phyloP scores from a whole-genome alignment of 805 yeast genomes.

The Jamesozyma rosinii region DNA sequence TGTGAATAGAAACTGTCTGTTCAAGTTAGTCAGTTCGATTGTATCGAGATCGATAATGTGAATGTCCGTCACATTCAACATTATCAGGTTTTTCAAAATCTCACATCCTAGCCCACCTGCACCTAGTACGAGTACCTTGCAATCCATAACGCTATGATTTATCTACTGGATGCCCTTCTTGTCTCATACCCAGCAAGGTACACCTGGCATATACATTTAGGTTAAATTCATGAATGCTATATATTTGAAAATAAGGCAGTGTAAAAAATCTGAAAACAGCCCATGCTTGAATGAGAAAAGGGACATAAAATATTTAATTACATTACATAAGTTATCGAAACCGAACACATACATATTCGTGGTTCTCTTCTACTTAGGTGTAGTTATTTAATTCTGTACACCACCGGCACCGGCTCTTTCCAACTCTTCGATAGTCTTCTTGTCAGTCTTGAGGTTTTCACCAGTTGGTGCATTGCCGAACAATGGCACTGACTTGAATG shows the following conservation, averaged over 20 bases:
- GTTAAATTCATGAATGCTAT: too few species aligned
- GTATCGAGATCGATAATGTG: slow-evolving; percentile 89
- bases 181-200: background rate
- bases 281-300: too few species aligned
- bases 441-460: slow-evolving; percentile 64
- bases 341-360: too few species aligned
- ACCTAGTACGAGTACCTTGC: slow-evolving; percentile 65
- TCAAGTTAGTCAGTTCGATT: slow-evolving; percentile 80
- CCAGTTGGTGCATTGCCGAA: slow-evolving; percentile 44
- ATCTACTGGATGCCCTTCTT: background rate
- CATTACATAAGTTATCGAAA: too few species aligned
- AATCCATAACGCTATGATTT: slow-evolving; percentile 9
- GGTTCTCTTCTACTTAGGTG: too few species aligned
- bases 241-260: too few species aligned
- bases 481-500: slow-evolving; percentile 82
- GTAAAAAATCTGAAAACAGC: too few species aligned
- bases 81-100: slow-evolving; percentile 63
- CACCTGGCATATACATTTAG: too few species aligned
- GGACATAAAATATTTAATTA: too few species aligned
- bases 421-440: slow-evolving; percentile 74
- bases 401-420: slow-evolving; percentile 84
- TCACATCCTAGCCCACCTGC: slow-evolving; percentile 97
- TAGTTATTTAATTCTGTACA: slow-evolving; percentile 8
- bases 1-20: slow-evolving; percentile 81
- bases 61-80: slow-evolving; percentile 53